A percentile compares a stretch with the other conserved stretches of the same genome.
These are phyloP conservation scores for Aspergillus oerlinghausenensis DNA, from an alignment of 2,329 filamentous ascomycete species.

Conservation along the genomic window DNA sequence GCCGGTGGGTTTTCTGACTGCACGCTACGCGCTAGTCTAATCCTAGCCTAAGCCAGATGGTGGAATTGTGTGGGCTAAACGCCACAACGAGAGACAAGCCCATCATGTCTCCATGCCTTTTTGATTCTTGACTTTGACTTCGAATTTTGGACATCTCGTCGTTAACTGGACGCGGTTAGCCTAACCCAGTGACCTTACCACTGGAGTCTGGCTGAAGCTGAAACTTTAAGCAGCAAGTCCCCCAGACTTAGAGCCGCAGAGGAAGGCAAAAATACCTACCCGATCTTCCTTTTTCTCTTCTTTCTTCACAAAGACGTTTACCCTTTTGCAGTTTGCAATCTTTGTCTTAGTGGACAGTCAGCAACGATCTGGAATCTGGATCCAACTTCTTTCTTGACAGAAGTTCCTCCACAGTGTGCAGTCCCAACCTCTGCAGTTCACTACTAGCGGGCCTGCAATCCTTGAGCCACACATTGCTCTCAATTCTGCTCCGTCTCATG, in stretches of 20 bases:
- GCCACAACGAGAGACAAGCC: slow-evolving; percentile 20
- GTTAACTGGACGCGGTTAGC: background rate
- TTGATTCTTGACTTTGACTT: background rate
- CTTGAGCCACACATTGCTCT: slow-evolving; percentile 23
- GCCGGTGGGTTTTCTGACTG: slow-evolving; percentile 14
- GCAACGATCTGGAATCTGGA: background rate
- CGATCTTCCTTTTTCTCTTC: background rate
- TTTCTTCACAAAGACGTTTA: background rate
- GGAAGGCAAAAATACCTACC: background rate
- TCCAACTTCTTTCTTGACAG: background rate
- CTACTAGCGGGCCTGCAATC: slow-evolving; percentile 22
- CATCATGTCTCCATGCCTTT: background rate
- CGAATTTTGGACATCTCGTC: background rate
- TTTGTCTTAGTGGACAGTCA: background rate
- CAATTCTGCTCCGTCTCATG: slow-evolving; percentile 14
- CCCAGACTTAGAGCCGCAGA: background rate
- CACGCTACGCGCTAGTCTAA: slow-evolving; percentile 10
- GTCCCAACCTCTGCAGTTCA: slow-evolving; percentile 13
- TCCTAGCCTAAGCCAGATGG: background rate
- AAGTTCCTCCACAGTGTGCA: background rate
- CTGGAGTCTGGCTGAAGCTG: background rate
- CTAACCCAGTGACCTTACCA: background rate
- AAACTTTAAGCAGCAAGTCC: background rate
- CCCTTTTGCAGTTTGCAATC: background rate
- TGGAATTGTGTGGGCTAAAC: slow-evolving; percentile 16